Evolutionary conservation across 331 rosid genomes (phyloP).

Genomic region (Ulmus americana): DNA sequence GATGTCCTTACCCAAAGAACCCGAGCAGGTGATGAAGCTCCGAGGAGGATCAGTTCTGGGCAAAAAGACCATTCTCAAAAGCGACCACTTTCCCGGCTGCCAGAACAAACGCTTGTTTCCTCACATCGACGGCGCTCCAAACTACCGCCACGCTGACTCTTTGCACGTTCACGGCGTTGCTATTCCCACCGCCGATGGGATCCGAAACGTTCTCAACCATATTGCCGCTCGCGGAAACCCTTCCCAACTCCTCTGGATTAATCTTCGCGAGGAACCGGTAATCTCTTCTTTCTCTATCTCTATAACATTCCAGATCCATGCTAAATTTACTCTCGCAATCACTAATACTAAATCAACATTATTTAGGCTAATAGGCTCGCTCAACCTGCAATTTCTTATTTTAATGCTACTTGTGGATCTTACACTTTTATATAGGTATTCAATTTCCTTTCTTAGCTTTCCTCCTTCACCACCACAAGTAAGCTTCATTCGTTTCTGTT

Average conservation of each 20-base stretch:
- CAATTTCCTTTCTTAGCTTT: no score
- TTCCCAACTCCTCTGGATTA: constrained; percentile 69
- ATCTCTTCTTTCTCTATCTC: neutral
- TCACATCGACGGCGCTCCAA: constrained; percentile 92
- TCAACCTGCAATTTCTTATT: no score
- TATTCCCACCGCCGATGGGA: constrained; percentile 71
- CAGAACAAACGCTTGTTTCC: constrained; percentile 84
- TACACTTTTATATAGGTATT: no score
- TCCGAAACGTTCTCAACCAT: constrained; percentile 69
- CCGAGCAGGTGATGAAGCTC: constrained; percentile 70
- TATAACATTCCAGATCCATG: neutral
- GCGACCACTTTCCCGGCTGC: constrained; percentile 97
- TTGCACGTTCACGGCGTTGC: constrained; percentile 89
- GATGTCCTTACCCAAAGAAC: constrained; percentile 61
- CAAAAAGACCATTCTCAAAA: constrained; percentile 81
- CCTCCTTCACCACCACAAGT: no score
- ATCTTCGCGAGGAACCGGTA: constrained; percentile 91
- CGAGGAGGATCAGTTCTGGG: constrained; percentile 81
- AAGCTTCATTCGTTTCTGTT: no score
- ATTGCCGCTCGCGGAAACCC: constrained; percentile 56
- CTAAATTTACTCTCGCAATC: no score
- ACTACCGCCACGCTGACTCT: constrained; percentile 79
- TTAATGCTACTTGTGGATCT: no score
- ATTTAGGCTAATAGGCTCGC: no score
- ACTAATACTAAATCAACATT: no score